phyloP scores from a whole-genome alignment of 768 basidiomycete species.

The Agaricus bisporus region DNA sequence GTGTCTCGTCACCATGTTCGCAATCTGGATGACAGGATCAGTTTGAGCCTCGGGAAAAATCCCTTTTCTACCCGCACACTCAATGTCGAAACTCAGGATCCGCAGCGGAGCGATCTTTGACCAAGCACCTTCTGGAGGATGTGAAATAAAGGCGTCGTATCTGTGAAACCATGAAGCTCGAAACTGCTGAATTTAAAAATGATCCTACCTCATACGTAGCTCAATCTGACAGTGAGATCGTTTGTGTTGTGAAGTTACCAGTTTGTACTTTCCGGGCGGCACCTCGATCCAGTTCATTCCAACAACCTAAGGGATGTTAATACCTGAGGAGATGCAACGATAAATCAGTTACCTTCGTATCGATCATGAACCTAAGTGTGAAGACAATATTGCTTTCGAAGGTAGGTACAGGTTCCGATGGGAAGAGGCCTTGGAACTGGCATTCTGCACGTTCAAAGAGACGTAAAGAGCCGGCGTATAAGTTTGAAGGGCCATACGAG shows the following conservation, averaged over 20 bases:
- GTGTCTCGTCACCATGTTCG: conserved; percentile 98
- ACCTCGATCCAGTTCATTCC: conserved; percentile 99
- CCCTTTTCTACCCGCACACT: conserved; percentile 96
- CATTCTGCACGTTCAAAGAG: conserved; percentile 74
- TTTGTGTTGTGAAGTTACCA: conserved; percentile 51
- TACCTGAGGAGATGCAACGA: not conserved
- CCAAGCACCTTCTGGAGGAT: conserved; percentile 90
- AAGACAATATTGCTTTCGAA: conserved; percentile 95
- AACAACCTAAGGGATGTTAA: conserved; percentile 53
- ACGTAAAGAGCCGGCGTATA: conserved; percentile 31
- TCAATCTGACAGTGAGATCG: conserved; percentile 89
- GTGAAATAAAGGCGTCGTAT: conserved; percentile 82
- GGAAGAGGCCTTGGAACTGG: conserved; percentile 54
- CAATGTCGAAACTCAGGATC: conserved; percentile 97
- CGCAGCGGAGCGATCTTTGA: conserved; percentile 88
- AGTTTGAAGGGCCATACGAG: conserved; percentile 7
- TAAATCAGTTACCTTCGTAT: conserved; percentile 61
- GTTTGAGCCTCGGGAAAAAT: conserved; percentile 88
- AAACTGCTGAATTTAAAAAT: not conserved
- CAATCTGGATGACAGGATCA: conserved; percentile 98
- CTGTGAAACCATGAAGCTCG: conserved; percentile 29
- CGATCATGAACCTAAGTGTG: conserved; percentile 95
- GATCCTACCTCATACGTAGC: conserved; percentile 57
- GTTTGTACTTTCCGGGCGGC: conserved; percentile 71
- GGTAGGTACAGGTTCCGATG: conserved; percentile 47